Evolutionary conservation across 768 basidiomycete genomes (phyloP), one percentile per base, ranked within the genome.

Genomic region (Cyclocybe cylindracea): DNA sequence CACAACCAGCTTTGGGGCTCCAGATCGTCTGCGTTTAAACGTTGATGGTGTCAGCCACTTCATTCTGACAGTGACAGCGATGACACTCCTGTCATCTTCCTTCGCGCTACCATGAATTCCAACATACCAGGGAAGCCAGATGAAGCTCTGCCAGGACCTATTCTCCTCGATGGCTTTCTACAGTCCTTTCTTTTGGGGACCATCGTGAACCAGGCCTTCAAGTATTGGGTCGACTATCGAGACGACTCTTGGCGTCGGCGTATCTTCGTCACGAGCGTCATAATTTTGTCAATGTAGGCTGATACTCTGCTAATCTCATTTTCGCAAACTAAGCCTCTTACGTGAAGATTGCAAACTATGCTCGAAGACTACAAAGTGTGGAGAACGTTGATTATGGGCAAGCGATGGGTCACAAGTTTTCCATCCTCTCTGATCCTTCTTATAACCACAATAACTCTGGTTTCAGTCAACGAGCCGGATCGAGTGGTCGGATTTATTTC

Each of bases 151-250:
- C 71, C 71, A 18, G 72, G 72, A 13, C 71, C 74, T 2, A 74
- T 81, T 24, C 66, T 83, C 16, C 47, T 80, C 36, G 74, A 74
- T 55, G 74, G 70, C 10, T 63, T 82, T 18, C 43, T 80, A 11
- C 79, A 82, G 48, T 75, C 76, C 4, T 73, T 83, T 44, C 72
- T 76, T 24, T 69, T 79, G 5, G 77, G 76, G 2, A 72, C 76
- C 44, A 65, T 78, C 14, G 55, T 75, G 5, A 66, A 69, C 31
- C 73, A 78, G 57, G 71, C 64, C 16, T 60, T 69, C 47, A 70
- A 70, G 56, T 78, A 77, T 56, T 72, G 70, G 65, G 61, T 69
- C 48, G 69, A 70, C 24, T 76, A 70, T 50, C 61, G 60, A n/a
- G 74, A 77, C 43, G 81, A 83, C 61, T 71, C 78, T 1, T 50